These are phyloP conservation scores for Pisolithus microcarpus DNA, from an alignment of 768 basidiomycete species.

Conservation along the genomic window DNA sequence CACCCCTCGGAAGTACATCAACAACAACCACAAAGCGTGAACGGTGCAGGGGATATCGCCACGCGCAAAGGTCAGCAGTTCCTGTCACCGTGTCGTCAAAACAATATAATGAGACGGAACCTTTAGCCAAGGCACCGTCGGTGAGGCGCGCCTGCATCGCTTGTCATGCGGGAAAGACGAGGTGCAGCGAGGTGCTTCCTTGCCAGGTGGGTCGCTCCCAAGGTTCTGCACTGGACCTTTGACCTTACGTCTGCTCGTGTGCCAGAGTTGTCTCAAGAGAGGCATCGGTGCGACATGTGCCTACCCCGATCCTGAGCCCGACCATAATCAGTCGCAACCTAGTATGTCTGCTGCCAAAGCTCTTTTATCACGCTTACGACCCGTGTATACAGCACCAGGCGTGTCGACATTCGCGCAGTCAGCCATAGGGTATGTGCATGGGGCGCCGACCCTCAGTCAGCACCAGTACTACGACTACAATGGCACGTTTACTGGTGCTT, in stretches of 20 bases:
- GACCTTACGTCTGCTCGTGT: neutral
- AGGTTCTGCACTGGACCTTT: neutral
- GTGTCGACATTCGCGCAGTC: slow-evolving; percentile 33
- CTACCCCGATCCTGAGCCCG: slow-evolving; percentile 72
- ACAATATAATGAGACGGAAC: slow-evolving; percentile 8
- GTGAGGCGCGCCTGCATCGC: slow-evolving; percentile 75
- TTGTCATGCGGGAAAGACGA: slow-evolving; percentile 77
- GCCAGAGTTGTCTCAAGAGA: slow-evolving; percentile 74
- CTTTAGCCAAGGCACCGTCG: slow-evolving; percentile 69
- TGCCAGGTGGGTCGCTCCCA: slow-evolving; percentile 52
- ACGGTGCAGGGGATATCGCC: slow-evolving; percentile 23
- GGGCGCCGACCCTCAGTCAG: slow-evolving; percentile 43
- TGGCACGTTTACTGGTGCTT: slow-evolving; percentile 58
- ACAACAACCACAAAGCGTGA: slow-evolving; percentile 24
- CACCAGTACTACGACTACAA: slow-evolving; percentile 75
- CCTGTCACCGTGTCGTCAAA: slow-evolving; percentile 5
- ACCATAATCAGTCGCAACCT: slow-evolving; percentile 31
- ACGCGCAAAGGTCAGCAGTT: slow-evolving; percentile 58
- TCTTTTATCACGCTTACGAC: slow-evolving; percentile 5
- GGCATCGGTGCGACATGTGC: slow-evolving; percentile 64
- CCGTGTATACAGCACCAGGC: slow-evolving; percentile 20
- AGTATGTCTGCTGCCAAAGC: slow-evolving; percentile 8
- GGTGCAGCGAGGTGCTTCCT: slow-evolving; percentile 75
- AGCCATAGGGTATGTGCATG: slow-evolving; percentile 32
- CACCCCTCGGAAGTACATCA: slow-evolving; percentile 31